phyloP scores from a whole-genome alignment of 192 early-diverging fungal species.

The Umbelopsis ramanniana region DNA sequence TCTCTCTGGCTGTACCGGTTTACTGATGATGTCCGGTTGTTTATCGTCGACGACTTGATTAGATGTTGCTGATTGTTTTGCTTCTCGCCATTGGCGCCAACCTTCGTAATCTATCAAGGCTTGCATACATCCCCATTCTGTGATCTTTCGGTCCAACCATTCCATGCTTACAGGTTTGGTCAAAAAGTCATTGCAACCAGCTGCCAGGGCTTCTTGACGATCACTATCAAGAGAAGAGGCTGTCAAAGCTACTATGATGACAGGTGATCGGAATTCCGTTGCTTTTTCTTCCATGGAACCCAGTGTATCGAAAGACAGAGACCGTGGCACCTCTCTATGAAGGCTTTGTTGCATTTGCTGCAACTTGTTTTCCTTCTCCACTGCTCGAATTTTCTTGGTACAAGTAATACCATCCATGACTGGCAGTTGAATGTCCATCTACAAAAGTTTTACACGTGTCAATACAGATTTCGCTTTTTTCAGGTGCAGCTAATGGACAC shows the following conservation, averaged over 20 bases:
- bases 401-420: conserved; percentile 75
- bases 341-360: neutral
- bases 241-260: conserved; percentile 89
- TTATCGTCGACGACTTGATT: neutral
- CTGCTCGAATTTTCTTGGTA: conserved; percentile 61
- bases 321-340: neutral
- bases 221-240: conserved; percentile 75
- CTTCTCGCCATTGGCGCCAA: conserved; percentile 59
- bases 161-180: conserved; percentile 84
- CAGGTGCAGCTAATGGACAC: neutral
- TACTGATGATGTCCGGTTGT: neutral
- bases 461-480: neutral
- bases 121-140: conserved; percentile 94
- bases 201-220: conserved; percentile 73
- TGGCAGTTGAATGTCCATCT: conserved; percentile 79
- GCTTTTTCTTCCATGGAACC: neutral
- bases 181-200: conserved; percentile 91
- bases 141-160: conserved; percentile 86
- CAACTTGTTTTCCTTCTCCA: conserved; percentile 52
- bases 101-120: conserved; percentile 85
- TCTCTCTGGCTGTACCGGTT: neutral
- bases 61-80: conserved; percentile 12
- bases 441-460: neutral
- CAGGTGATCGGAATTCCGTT: conserved; percentile 59
- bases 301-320: neutral